Percentiles rank a stretch among this genome's conserved stretches.
These are phyloP conservation scores for Acanthamoeba sp. DNA, from an alignment of 208 protist species.

Conservation along the genomic window DNA sequence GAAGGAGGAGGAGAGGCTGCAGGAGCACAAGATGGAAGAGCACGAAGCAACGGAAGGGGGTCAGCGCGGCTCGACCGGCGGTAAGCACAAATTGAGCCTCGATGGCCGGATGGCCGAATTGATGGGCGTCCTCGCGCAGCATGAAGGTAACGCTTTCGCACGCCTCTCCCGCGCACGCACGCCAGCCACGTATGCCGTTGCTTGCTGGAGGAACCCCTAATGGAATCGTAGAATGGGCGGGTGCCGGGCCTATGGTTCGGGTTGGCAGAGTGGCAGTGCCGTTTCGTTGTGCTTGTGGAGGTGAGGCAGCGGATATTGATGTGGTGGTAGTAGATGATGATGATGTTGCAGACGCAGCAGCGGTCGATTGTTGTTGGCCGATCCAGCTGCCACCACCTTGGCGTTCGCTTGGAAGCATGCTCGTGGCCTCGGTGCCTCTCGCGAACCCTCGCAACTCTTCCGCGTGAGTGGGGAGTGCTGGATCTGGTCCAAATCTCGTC, in stretches of 20 bases:
- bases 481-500: not conserved
- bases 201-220: not conserved
- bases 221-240: not conserved
- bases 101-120: conserved; percentile 1
- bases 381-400: not conserved
- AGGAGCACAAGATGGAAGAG: conserved; percentile 44
- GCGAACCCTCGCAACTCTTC: no score
- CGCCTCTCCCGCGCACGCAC: conserved; percentile 6
- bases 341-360: not conserved
- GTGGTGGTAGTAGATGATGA: not conserved
- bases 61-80: not conserved
- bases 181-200: not conserved
- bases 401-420: not conserved
- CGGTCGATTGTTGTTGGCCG: not conserved
- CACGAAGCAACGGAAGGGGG: conserved; percentile 42
- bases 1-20: conserved; percentile 6
- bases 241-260: not conserved
- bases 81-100: conserved; percentile 23
- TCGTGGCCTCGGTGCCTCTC: not conserved
- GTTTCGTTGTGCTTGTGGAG: not conserved
- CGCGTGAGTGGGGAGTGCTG: not conserved
- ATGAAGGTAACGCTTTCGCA: conserved; percentile 1
- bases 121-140: conserved; percentile 19
- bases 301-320: not conserved
- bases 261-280: not conserved